Percentiles rank a stretch among this genome's conserved stretches.
Evolutionary conservation across 2,329 filamentous ascomycete genomes (phyloP).

Genomic region (Fusarium dimerum): DNA sequence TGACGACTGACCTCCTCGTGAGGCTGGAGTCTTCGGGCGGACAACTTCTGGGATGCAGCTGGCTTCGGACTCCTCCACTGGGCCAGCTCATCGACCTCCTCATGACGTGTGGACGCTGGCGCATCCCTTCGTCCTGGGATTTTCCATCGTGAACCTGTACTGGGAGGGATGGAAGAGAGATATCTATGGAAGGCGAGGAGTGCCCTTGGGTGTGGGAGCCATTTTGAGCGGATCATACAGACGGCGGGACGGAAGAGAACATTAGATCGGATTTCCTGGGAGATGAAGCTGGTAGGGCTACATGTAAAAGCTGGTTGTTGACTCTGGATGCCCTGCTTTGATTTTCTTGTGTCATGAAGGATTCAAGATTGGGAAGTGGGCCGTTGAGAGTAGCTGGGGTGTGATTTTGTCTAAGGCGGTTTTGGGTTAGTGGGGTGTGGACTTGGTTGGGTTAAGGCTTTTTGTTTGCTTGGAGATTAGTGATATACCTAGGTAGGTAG

Average conservation of each 20-base stretch:
- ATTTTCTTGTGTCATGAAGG: no score
- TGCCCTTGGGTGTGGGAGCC: conserved; percentile 27
- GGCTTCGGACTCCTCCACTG: neutral
- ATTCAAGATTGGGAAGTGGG: no score
- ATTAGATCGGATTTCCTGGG: conserved; percentile 16
- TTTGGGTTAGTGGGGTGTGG: no score
- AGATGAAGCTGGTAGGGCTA: no score
- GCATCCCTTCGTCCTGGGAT: neutral
- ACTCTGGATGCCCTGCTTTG: no score
- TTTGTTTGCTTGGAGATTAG: no score
- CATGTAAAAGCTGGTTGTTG: no score
- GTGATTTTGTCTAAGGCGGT: no score
- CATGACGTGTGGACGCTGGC: neutral
- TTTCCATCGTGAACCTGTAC: neutral
- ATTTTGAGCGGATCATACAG: conserved; percentile 34
- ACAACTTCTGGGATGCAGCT: neutral
- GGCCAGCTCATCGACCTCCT: neutral
- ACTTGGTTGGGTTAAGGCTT: no score
- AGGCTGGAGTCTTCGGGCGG: neutral
- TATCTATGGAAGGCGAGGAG: conserved; percentile 14
- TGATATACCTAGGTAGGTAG: no score
- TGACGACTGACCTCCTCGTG: neutral
- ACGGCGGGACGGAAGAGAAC: conserved; percentile 16
- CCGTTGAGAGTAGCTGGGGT: no score
- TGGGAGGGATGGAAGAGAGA: neutral